phyloP scores from a whole-genome alignment of 371 early-diverging fungal species.

The Actinomortierella wolfii region DNA sequence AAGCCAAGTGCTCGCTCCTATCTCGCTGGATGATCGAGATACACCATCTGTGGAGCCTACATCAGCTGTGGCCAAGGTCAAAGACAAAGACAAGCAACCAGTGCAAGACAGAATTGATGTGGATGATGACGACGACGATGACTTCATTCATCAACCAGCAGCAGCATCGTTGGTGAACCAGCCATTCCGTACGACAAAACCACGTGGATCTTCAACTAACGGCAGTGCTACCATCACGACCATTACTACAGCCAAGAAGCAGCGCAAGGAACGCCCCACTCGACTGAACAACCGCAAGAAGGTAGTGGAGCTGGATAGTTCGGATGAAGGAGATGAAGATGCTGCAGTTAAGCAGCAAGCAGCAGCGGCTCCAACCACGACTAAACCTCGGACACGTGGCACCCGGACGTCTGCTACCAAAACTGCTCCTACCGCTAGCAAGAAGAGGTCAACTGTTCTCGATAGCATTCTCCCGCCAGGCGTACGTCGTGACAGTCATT shows the following conservation, averaged over 20 bases:
- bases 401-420: background rate
- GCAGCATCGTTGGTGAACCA: constrained; percentile 34
- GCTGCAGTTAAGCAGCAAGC: no score
- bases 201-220: background rate
- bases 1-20: no score
- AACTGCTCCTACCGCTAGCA: constrained; percentile 3
- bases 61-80: no score
- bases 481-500: constrained; percentile 3
- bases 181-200: constrained; percentile 13
- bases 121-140: constrained; percentile 26
- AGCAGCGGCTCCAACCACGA: background rate
- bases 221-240: background rate
- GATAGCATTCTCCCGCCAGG: constrained; percentile 16
- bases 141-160: constrained; percentile 29
- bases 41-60: no score
- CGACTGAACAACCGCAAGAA: background rate
- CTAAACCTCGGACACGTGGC: no score
- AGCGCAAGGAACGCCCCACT: background rate
- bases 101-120: no score
- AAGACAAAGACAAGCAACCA: no score
- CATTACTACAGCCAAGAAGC: constrained; percentile 5
- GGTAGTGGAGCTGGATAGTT: constrained; percentile 20
- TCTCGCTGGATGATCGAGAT: no score
- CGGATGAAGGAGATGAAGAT: constrained; percentile 14
- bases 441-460: constrained; percentile 10